Percentiles rank a stretch among this genome's conserved stretches.
phyloP scores from a whole-genome alignment of 331 rosid species.

The Cydonia oblonga region DNA sequence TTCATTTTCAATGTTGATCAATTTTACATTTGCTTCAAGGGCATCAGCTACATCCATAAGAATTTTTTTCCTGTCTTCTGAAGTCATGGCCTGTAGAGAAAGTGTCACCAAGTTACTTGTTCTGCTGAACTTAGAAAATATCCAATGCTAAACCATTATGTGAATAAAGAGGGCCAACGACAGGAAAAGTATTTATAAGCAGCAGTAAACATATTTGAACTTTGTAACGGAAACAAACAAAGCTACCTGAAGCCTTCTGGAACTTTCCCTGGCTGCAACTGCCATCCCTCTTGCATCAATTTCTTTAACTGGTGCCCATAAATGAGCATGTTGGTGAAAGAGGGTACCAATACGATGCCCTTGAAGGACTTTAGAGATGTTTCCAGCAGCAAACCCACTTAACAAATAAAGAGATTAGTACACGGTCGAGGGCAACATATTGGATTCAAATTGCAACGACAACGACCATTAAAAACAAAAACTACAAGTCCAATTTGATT shows the following conservation, averaged over 20 bases:
- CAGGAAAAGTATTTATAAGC: slow-evolving; percentile 1
- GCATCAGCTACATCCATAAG: slow-evolving; percentile 87
- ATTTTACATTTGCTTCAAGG: slow-evolving; percentile 52
- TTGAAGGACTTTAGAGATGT: slow-evolving; percentile 67
- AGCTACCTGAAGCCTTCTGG: slow-evolving; percentile 84
- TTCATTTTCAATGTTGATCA: slow-evolving; percentile 68
- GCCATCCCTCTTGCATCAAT: slow-evolving; percentile 81
- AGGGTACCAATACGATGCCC: slow-evolving; percentile 88
- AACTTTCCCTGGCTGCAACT: slow-evolving; percentile 92
- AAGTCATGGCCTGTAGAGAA: slow-evolving; percentile 55
- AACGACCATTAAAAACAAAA: neutral
- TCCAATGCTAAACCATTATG: neutral
- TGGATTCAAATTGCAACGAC: neutral
- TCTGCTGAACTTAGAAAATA: neutral
- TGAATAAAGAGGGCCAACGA: neutral
- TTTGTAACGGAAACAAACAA: slow-evolving; percentile 3
- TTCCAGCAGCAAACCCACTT: slow-evolving; percentile 74
- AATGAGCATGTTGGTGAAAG: slow-evolving; percentile 81
- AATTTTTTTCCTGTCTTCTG: slow-evolving; percentile 69
- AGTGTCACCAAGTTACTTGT: neutral
- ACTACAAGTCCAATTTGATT: neutral
- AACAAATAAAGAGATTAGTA: slow-evolving; percentile 12
- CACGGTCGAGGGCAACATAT: neutral
- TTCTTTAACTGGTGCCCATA: slow-evolving; percentile 56
- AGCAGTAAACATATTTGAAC: neutral